Evolutionary conservation across 2,329 filamentous ascomycete species (phyloP).

Genomic region (Sporothrix schenckii): DNA sequence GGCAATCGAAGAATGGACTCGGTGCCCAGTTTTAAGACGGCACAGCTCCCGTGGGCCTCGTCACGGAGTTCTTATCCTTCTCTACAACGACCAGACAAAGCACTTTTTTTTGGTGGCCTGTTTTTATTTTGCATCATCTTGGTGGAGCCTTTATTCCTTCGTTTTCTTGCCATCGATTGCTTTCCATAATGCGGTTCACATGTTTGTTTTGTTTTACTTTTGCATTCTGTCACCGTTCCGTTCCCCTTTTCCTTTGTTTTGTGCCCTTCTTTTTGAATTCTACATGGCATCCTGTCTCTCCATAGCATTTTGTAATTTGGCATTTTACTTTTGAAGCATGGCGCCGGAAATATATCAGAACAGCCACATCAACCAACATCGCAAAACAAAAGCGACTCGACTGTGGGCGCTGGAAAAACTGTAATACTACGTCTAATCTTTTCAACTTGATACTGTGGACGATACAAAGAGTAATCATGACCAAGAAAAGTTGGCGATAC

Average conservation of each 20-base stretch:
- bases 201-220: background rate
- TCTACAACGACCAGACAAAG: background rate
- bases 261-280: constrained; percentile 12
- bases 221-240: background rate
- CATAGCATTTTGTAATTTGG: constrained; percentile 32
- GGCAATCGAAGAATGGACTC: constrained; percentile 92
- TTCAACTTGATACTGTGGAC: background rate
- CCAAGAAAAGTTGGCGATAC: background rate
- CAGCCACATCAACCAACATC: constrained; percentile 24
- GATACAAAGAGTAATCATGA: background rate
- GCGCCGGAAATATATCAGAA: constrained; percentile 33
- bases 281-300: constrained; percentile 22
- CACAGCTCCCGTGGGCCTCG: background rate
- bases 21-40: constrained; percentile 74
- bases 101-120: background rate
- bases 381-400: constrained; percentile 16
- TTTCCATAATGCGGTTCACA: background rate
- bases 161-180: constrained; percentile 1
- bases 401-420: background rate
- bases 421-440: background rate
- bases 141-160: background rate
- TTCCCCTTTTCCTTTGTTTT: background rate
- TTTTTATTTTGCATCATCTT: background rate
- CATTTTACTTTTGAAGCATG: constrained; percentile 33
- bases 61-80: background rate